These are phyloP conservation scores for Gossypium anomalum DNA, from an alignment of 345 rosid genomes.

Conservation along the genomic window DNA sequence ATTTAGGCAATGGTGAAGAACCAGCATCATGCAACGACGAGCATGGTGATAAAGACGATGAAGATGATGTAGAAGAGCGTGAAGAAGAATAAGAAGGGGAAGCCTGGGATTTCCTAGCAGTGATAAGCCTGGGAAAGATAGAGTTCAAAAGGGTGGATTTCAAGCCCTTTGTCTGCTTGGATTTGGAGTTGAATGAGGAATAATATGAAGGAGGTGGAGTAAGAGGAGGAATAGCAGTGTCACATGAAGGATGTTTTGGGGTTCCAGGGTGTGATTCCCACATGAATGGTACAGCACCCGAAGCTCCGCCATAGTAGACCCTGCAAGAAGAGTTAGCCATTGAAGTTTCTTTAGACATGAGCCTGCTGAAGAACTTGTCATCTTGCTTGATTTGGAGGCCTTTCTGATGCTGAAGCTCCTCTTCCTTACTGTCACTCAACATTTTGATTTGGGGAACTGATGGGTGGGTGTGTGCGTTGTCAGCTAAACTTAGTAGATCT, in stretches of 20 bases:
- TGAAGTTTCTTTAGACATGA: conserved; percentile 62
- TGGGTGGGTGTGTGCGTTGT: neutral
- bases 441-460: conserved; percentile 16
- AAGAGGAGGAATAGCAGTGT: conserved; percentile 37
- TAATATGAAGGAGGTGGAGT: conserved; percentile 56
- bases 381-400: conserved; percentile 37
- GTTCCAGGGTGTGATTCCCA: conserved; percentile 93
- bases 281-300: conserved; percentile 56
- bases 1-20: neutral
- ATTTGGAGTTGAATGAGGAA: conserved; percentile 27
- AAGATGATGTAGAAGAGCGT: conserved; percentile 37
- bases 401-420: conserved; percentile 10
- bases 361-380: conserved; percentile 49
- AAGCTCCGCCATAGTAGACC: conserved; percentile 62
- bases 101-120: conserved; percentile 23
- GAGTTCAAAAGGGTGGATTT: conserved; percentile 22
- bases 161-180: conserved; percentile 19
- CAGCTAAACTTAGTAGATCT: conserved; percentile 1
- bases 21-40: conserved; percentile 26
- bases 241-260: conserved; percentile 45
- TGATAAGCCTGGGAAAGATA: conserved; percentile 14
- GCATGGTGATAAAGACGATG: conserved; percentile 36
- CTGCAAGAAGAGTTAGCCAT: conserved; percentile 58
- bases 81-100: conserved; percentile 44
- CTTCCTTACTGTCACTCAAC: conserved; percentile 4